Percentiles rank a stretch among this genome's conserved stretches.
phyloP scores from a whole-genome alignment of 495 filamentous ascomycete species.

The Podospora fimiseda region DNA sequence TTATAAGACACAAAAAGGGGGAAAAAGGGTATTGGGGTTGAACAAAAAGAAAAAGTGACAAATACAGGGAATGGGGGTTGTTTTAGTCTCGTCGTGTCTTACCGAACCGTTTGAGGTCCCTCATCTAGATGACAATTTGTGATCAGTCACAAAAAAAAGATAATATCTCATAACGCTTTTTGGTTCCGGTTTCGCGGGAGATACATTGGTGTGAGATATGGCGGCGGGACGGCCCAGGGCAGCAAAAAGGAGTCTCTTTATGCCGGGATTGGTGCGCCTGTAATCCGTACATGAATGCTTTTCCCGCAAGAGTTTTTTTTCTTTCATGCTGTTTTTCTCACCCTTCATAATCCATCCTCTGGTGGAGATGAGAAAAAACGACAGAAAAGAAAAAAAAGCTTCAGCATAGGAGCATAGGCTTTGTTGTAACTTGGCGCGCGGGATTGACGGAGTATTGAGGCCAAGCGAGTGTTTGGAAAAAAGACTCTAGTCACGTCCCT shows the following conservation, averaged over 20 bases:
- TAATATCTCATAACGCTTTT: conserved; percentile 10
- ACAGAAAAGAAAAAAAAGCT: no score
- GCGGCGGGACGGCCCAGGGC: conserved; percentile 15
- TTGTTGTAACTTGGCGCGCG: not conserved
- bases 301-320: not conserved
- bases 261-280: conserved; percentile 7
- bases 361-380: no score
- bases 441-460: not conserved
- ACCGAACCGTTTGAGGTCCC: no score
- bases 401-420: no score
- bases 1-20: no score
- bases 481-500: not conserved
- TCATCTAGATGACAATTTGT: conserved; percentile 1
- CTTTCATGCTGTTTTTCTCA: not conserved
- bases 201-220: conserved; percentile 2
- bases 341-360: no score
- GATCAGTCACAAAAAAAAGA: conserved; percentile 12
- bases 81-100: no score
- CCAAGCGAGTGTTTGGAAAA: not conserved
- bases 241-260: conserved; percentile 1
- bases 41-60: no score
- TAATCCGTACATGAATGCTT: not conserved
- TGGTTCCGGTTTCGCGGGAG: conserved; percentile 24
- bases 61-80: no score
- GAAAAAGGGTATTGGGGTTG: no score